These are phyloP conservation scores for Arctostaphylos glauca DNA, from an alignment of 148 eudicot genomes.

Conservation along the genomic window DNA sequence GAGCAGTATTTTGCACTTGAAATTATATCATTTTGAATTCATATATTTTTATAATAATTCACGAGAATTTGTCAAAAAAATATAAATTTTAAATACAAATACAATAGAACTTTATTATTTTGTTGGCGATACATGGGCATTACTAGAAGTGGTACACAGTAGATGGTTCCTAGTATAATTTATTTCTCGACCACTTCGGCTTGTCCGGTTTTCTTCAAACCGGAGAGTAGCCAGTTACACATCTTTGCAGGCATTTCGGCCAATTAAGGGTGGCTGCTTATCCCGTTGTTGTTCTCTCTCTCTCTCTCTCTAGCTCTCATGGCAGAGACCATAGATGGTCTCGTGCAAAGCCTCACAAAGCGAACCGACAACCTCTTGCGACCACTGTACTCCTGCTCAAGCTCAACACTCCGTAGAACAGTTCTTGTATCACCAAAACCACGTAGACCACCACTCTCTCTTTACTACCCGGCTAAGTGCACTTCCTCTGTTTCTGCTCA, in stretches of 20 bases:
- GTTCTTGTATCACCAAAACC: neutral
- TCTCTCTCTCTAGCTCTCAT: neutral
- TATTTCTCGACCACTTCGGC: no score
- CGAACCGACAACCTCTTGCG: neutral
- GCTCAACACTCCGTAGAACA: neutral
- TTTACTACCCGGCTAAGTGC: conserved; percentile 11
- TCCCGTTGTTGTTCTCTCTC: neutral
- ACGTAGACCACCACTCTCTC: conserved; percentile 12
- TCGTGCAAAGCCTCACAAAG: conserved; percentile 7
- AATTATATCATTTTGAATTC: no score
- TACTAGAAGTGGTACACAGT: no score
- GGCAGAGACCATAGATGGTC: conserved; percentile 10
- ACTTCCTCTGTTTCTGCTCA: conserved; percentile 18
- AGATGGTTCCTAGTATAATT: no score
- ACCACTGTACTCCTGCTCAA: conserved; percentile 4
- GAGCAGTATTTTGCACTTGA: no score
- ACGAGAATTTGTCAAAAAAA: no score
- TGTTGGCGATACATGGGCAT: no score
- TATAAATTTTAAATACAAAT: no score
- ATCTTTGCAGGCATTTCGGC: neutral
- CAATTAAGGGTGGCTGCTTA: neutral
- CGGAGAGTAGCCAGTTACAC: no score
- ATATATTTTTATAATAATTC: no score
- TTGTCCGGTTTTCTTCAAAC: no score
- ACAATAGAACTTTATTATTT: no score